phyloP scores from a whole-genome alignment of 1,139 yeast species.

The Candida frijolesensis region DNA sequence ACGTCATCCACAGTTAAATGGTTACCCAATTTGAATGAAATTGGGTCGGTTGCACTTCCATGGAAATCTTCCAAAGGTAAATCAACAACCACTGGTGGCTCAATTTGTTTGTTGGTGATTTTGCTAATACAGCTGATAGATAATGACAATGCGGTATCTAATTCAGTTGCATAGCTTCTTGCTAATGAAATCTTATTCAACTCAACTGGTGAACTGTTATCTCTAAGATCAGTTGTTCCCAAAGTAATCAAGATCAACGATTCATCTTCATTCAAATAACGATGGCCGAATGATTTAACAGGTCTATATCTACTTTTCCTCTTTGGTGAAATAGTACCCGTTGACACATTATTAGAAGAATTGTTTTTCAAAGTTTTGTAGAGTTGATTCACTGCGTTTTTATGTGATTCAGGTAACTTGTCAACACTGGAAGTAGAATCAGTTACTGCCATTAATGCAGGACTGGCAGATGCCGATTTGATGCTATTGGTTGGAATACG shows the following conservation, averaged over 20 bases:
- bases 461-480: conserved; percentile 13
- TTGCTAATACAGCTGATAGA: conserved; percentile 60
- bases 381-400: conserved; percentile 38
- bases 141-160: conserved; percentile 85
- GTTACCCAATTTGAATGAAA: conserved; percentile 66
- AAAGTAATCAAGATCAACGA: conserved; percentile 74
- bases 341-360: conserved; percentile 19
- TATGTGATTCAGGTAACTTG: conserved; percentile 41
- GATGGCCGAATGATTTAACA: conserved; percentile 85
- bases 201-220: conserved; percentile 60
- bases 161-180: conserved; percentile 75
- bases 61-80: conserved; percentile 82
- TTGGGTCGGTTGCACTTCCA: conserved; percentile 80
- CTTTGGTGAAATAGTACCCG: conserved; percentile 33
- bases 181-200: conserved; percentile 74
- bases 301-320: conserved; percentile 42
- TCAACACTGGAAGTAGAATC: conserved; percentile 35
- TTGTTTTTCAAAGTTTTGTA: conserved; percentile 42
- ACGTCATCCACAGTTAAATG: conserved; percentile 54
- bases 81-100: conserved; percentile 73
- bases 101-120: conserved; percentile 46
- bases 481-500: conserved; percentile 24
- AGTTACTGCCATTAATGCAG: conserved; percentile 18
- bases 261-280: conserved; percentile 65
- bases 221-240: conserved; percentile 83